Evolutionary conservation across 192 early-diverging fungal genomes (phyloP).

Genomic region (Coemansia sp.): DNA sequence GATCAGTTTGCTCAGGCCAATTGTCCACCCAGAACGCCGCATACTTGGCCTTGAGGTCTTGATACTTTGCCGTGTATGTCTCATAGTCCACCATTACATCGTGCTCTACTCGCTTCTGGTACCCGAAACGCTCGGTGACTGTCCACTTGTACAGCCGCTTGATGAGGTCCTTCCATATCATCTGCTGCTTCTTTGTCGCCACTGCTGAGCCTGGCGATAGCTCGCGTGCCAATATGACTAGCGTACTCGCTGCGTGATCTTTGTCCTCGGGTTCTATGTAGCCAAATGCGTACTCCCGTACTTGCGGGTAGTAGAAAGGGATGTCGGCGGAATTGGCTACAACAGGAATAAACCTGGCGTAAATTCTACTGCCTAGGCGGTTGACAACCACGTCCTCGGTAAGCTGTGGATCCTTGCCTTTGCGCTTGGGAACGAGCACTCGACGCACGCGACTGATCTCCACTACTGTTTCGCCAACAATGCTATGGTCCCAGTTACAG

Average conservation of each 20-base stretch:
- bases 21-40: constrained; percentile 65
- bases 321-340: constrained; percentile 18
- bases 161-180: constrained; percentile 63
- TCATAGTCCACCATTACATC: constrained; percentile 75
- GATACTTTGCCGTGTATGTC: constrained; percentile 65
- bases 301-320: constrained; percentile 57
- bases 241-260: neutral
- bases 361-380: constrained; percentile 12
- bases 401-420: constrained; percentile 36
- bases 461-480: neutral
- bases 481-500: neutral
- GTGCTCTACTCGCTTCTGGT: constrained; percentile 68
- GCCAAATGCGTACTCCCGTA: constrained; percentile 40
- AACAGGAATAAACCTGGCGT: constrained; percentile 37
- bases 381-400: constrained; percentile 41
- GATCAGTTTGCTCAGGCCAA: constrained; percentile 86
- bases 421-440: constrained; percentile 46
- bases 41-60: constrained; percentile 69
- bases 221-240: constrained; percentile 33
- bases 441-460: constrained; percentile 28
- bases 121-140: constrained; percentile 69
- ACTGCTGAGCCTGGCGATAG: constrained; percentile 17
- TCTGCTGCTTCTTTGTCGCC: constrained; percentile 59
- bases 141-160: constrained; percentile 76
- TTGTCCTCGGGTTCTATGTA: constrained; percentile 13